A percentile compares a stretch with the other conserved stretches of the same genome.
phyloP scores from a whole-genome alignment of 164 flowering plant species.

The Dillenia turbinata region DNA sequence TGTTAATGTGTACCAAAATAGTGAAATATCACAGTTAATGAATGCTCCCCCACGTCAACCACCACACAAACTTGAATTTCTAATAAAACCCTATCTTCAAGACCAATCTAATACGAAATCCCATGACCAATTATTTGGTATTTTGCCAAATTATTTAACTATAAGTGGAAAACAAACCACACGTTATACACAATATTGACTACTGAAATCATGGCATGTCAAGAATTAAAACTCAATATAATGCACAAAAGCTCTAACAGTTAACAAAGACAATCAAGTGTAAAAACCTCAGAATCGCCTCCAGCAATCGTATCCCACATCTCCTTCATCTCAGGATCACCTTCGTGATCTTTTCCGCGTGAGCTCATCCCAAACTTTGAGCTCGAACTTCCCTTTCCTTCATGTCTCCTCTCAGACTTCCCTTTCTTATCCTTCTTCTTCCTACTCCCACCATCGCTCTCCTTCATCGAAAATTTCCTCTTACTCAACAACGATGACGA shows the following conservation, averaged over 20 bases:
- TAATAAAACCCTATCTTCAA: no score
- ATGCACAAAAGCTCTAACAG: background rate
- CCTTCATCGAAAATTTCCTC: slow-evolving; percentile 33
- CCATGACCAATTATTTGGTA: no score
- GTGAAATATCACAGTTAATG: no score
- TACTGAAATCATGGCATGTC: no score
- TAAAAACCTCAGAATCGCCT: slow-evolving; percentile 71
- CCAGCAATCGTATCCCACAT: slow-evolving; percentile 93
- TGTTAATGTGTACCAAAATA: no score
- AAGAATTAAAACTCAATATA: background rate
- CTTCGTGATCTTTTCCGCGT: slow-evolving; percentile 30
- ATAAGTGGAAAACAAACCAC: background rate
- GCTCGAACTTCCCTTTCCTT: slow-evolving; percentile 15
- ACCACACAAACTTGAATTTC: no score
- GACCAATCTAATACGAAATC: no score
- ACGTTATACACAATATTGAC: background rate
- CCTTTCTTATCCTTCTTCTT: slow-evolving; percentile 40
- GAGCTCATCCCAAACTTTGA: slow-evolving; percentile 19
- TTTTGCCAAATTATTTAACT: no score
- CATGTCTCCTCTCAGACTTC: slow-evolving; percentile 28
- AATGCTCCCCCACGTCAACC: no score
- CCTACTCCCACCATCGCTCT: slow-evolving; percentile 20
- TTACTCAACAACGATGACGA: slow-evolving; percentile 12
- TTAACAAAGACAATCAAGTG: background rate
- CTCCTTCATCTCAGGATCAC: slow-evolving; percentile 74